Evolutionary conservation across 1,284 basidiomycete genomes (phyloP).

Genomic region (Afroboletus lepidellus): DNA sequence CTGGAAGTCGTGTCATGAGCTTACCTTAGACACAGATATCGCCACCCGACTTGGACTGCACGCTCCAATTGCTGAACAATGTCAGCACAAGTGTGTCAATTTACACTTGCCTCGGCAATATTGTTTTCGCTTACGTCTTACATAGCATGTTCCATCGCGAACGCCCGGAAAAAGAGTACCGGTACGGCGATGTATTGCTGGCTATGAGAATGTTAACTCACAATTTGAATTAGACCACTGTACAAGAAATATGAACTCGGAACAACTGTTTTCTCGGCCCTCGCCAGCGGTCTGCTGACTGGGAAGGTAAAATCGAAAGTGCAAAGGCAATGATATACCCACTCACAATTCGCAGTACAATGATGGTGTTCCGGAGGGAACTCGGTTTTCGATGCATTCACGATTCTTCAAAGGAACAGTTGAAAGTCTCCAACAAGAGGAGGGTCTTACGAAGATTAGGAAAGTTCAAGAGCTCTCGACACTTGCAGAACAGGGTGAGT

Average conservation of each 20-base stretch:
- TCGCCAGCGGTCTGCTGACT: conserved; percentile 51
- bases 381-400: conserved; percentile 51
- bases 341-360: conserved; percentile 31
- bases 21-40: conserved; percentile 34
- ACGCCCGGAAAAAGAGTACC: conserved; percentile 57
- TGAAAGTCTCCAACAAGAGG: conserved; percentile 34
- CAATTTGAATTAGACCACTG: conserved; percentile 27
- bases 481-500: conserved; percentile 41
- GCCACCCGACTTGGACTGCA: conserved; percentile 53
- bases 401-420: conserved; percentile 43
- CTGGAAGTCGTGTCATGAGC: not conserved
- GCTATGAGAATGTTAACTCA: conserved; percentile 1
- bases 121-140: not conserved
- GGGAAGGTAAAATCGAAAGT: conserved; percentile 38
- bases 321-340: not conserved
- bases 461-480: conserved; percentile 49
- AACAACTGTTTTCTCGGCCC: conserved; percentile 56
- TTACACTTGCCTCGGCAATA: not conserved
- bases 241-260: conserved; percentile 38
- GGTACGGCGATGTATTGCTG: conserved; percentile 2
- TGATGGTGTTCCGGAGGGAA: conserved; percentile 45
- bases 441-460: conserved; percentile 49
- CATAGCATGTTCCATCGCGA: conserved; percentile 44
- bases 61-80: conserved; percentile 57
- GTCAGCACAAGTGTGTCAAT: conserved; percentile 40